Percentiles rank a stretch among this genome's conserved stretches.
Conservation (phyloP, 192 early-diverging fungal species). For the Allomyces macrogynus region DNA sequence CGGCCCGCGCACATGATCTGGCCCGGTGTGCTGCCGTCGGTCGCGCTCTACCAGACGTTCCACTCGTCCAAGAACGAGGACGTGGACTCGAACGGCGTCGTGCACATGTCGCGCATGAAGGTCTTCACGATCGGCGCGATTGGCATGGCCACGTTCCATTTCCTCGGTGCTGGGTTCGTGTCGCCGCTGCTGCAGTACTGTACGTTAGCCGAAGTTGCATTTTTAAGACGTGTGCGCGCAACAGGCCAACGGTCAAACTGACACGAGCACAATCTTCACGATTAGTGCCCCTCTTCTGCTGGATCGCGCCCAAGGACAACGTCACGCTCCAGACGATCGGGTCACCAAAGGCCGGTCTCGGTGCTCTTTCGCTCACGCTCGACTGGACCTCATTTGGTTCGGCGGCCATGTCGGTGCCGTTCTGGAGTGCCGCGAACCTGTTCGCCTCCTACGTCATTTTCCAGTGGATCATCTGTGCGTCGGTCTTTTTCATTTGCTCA, state of each 20-base stretch:
- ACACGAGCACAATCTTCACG: too few species aligned
- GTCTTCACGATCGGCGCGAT: slow-evolving; percentile 26
- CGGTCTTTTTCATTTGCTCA: slow-evolving; percentile 4
- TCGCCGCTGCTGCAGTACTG: slow-evolving; percentile 46
- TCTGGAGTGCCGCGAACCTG: slow-evolving; percentile 35
- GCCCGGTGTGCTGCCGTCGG: slow-evolving; percentile 22
- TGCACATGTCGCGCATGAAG: slow-evolving; percentile 19
- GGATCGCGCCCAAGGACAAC: slow-evolving; percentile 12
- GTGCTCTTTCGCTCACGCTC: slow-evolving; percentile 15
- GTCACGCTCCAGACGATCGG: slow-evolving; percentile 3
- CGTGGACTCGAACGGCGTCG: neutral
- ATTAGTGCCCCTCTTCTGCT: slow-evolving; percentile 34
- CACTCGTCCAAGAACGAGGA: slow-evolving; percentile 21
- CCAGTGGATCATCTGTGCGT: slow-evolving; percentile 27
- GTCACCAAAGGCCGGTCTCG: slow-evolving; percentile 13
- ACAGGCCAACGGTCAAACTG: too few species aligned
- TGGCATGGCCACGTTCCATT: slow-evolving; percentile 26
- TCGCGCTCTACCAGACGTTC: slow-evolving; percentile 22
- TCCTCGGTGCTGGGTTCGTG: slow-evolving; percentile 36
- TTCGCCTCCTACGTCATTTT: slow-evolving; percentile 24
- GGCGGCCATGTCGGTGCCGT: slow-evolving; percentile 30
- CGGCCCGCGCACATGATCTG: slow-evolving; percentile 30
- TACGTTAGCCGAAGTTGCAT: slow-evolving; percentile 17
- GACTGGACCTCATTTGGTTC: slow-evolving; percentile 32
- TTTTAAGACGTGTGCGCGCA: too few species aligned